Evolutionary conservation across 306 rosid genomes (phyloP), one percentile per base, ranked within the genome.

Genomic region (Cucurbita ficifolia): DNA sequence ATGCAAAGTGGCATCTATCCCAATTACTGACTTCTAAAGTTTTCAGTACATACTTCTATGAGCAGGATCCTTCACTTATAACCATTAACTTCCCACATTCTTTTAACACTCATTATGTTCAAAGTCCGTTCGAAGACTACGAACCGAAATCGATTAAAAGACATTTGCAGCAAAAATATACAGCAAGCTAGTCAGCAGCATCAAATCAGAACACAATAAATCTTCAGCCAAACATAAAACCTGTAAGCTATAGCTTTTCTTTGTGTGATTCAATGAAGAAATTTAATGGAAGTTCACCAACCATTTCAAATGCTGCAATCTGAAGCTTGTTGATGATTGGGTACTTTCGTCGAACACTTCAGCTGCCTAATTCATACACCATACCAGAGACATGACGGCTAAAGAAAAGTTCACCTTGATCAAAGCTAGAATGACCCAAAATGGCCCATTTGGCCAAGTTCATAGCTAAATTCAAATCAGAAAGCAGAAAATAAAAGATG

Each of bases 231-330:
- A 0, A 65, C 18, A 65, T 65, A 40, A 64, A 42, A 64, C 35
- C 35, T 10, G 0, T 19, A 65, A 21, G 5, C 8, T 0, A 40
- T 6, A 35, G 8, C 48, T 53, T 5, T 8, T 62, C 8, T 62
- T 8, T 16, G 49, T 43, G 55, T 10, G 55, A 48, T 29, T 13
- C 7, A 69, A 69, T n/a, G 16, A 60, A 70, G 53, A 42, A 38
- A 51, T 42, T 61, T 75, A 78, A 56, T 6, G 16, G 8, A 56
- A 68, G 29, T 16, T 3, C 24, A 35, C 81, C 39, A 82, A 90
- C 96, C 96, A 90, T 90, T 81, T 51, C 72, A 38, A 76, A 72
- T 79, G 33, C 76, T 72, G 67, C 78, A 80, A 82, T 70, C 60
- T 58, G 76, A 82, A 70, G 72, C 38, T 55, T 33, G 79, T 54